Evolutionary conservation across 208 protist species (phyloP).

Genomic region (Zelonia costaricensis): DNA sequence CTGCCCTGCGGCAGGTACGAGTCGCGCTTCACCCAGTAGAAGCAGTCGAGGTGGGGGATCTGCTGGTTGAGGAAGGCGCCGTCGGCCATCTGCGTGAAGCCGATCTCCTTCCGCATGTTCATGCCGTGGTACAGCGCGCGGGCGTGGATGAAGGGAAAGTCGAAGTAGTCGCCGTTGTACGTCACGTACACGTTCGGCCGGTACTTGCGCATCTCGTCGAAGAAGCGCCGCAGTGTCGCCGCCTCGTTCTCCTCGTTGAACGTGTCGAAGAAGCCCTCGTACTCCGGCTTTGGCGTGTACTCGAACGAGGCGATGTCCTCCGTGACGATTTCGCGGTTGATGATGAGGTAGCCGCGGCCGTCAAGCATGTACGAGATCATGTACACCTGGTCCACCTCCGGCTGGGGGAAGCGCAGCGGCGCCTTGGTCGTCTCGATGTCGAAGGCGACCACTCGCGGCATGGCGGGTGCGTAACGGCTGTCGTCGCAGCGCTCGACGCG

Average conservation of each 20-base stretch:
- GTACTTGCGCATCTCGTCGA: slow-evolving; percentile 96
- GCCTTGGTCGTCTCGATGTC: slow-evolving; percentile 99
- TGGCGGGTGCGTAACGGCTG: slow-evolving; percentile 87
- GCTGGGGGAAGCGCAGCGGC: slow-evolving; percentile 99
- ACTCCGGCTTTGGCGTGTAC: slow-evolving; percentile 99
- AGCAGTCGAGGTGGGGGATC: slow-evolving; percentile 98
- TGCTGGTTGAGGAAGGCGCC: slow-evolving; percentile 95
- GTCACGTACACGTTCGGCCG: slow-evolving; percentile 99
- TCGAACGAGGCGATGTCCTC: slow-evolving; percentile 99
- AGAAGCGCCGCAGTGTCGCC: slow-evolving; percentile 93
- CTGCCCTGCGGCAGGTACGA: slow-evolving; percentile 99
- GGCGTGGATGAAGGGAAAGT: slow-evolving; percentile 99
- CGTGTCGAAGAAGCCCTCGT: slow-evolving; percentile 96
- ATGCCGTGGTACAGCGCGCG: slow-evolving; percentile 85
- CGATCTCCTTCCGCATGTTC: slow-evolving; percentile 89
- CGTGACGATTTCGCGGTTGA: slow-evolving; percentile 98
- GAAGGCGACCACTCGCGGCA: slow-evolving; percentile 94
- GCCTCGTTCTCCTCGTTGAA: slow-evolving; percentile 97
- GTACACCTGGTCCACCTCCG: slow-evolving; percentile 98
- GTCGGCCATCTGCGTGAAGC: slow-evolving; percentile 77
- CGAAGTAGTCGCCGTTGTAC: slow-evolving; percentile 99
- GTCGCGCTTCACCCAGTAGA: slow-evolving; percentile 99
- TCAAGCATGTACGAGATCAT: slow-evolving; percentile 99
- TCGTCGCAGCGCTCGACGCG: slow-evolving; percentile 80
- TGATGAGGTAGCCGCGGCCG: slow-evolving; percentile 97